These are phyloP conservation scores for Butyriboletus loyo DNA, from an alignment of 768 basidiomycete genomes.

Conservation along the genomic window DNA sequence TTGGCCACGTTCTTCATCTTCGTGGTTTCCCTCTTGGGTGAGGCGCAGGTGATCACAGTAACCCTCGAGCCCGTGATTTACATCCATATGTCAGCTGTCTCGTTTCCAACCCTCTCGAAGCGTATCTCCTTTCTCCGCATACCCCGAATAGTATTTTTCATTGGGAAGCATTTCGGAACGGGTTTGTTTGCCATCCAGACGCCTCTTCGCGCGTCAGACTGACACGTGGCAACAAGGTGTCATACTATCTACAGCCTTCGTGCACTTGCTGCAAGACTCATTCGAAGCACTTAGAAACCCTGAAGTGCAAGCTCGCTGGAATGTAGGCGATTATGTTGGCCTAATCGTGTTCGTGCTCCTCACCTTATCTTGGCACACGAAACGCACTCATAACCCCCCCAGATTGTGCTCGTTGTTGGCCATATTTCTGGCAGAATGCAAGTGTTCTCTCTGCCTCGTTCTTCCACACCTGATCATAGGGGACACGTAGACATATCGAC, in stretches of 20 bases:
- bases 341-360: constrained; percentile 65
- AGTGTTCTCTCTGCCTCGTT: constrained; percentile 23
- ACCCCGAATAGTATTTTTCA: constrained; percentile 69
- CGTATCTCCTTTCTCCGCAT: constrained; percentile 52
- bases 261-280: constrained; percentile 76
- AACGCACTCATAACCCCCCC: constrained; percentile 1
- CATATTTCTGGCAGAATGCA: constrained; percentile 83
- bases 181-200: constrained; percentile 32
- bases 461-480: background rate
- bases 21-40: constrained; percentile 62
- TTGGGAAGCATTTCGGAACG: constrained; percentile 88
- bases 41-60: constrained; percentile 17
- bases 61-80: background rate
- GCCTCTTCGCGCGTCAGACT: background rate
- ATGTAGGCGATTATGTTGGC: constrained; percentile 59
- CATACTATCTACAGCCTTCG: constrained; percentile 79
- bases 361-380: background rate
- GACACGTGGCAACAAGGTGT: constrained; percentile 46
- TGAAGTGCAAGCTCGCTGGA: constrained; percentile 44
- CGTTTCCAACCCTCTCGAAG: constrained; percentile 67
- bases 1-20: constrained; percentile 45
- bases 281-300: constrained; percentile 57
- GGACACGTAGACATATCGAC: constrained; percentile 62
- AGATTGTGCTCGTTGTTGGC: constrained; percentile 62
- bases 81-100: constrained; percentile 47